Evolutionary conservation across 495 filamentous ascomycete genomes (phyloP), one percentile per base, ranked within the genome.

Genomic region (Lasiosphaeria hispida): DNA sequence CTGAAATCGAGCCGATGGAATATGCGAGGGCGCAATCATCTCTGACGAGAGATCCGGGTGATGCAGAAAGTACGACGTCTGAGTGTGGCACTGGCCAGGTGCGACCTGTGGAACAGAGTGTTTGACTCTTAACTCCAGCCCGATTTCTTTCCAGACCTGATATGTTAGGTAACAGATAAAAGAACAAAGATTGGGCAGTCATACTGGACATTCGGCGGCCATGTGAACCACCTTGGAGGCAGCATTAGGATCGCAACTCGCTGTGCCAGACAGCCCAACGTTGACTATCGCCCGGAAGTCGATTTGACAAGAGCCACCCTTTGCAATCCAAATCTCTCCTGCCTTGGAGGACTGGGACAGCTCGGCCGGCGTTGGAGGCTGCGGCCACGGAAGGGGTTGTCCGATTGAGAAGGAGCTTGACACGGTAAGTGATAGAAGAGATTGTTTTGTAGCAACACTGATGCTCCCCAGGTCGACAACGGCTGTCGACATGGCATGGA

Each of bases 1-100:
- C 54, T 66, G 63, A 35, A 78, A 63, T 9, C 62, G 63, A 53
- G 64, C 73, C 11, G 60, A 65, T 10, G 66, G 63, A 1, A 69
- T 48, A 7, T 69, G n/a, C 1, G 41, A 14, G 3, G 60, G 60
- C 7, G 49, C 60, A 10, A 64, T 65, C 54, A 58, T 57, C 6
- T 63, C 62, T 1, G 64, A 67, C 0, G 66, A 65, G 14, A 69
- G 59, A 23, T 69, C 64, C 7, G 62, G 64, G 37, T 71, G 68
- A 10, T 61, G 62, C 0, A 71, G 56, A 30, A 71, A 69, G 23
- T 61, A 71, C 3, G 67, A 55, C 23, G 58, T 35, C 7, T 45
- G 33, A 0, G 55, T 7, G 18, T 23, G 4, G 19, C 43, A 34
- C 2, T 45, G 48, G 13, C 47, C 17, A 8, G 35, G n/a, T 1